Percentiles rank a stretch among this genome's conserved stretches.
These are phyloP conservation scores for Pseudognaphalium luteoalbum DNA, from an alignment of 129 eudicot species.

Conservation along the genomic window DNA sequence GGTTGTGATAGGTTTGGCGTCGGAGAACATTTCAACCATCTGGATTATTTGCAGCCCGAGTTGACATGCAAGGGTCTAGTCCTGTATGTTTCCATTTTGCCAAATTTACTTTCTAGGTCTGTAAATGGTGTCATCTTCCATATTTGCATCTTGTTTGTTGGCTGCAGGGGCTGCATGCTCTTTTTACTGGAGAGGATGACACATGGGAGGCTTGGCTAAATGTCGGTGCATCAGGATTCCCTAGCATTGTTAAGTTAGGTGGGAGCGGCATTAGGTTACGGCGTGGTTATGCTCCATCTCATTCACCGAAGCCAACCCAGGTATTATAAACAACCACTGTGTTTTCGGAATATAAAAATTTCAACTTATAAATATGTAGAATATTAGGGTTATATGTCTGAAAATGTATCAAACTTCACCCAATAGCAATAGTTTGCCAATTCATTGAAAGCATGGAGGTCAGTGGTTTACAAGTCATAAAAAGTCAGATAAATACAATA, in stretches of 20 bases:
- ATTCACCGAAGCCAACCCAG: constrained; percentile 86
- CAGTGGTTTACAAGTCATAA: not conserved
- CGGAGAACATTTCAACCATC: constrained; percentile 96
- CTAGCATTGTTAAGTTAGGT: constrained; percentile 61
- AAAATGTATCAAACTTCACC: not conserved
- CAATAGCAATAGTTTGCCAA: not conserved
- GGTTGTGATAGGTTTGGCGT: constrained; percentile 71
- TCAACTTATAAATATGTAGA: not conserved
- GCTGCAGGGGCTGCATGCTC: constrained; percentile 88
- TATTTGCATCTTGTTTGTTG: constrained; percentile 10
- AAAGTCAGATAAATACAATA: not conserved
- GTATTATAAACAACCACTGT: constrained; percentile 31
- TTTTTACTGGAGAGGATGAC: constrained; percentile 96
- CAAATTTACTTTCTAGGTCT: not conserved
- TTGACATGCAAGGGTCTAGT: constrained; percentile 94
- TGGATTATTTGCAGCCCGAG: constrained; percentile 97
- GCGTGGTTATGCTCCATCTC: constrained; percentile 92
- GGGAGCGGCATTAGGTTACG: constrained; percentile 71
- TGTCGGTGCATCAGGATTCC: constrained; percentile 73
- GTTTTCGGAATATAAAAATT: not conserved
- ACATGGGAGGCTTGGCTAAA: constrained; percentile 99
- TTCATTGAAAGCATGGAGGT: not conserved
- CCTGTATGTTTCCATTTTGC: constrained; percentile 51
- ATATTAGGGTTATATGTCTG: not conserved
- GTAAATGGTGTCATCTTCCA: not conserved